Evolutionary conservation across 306 rosid species (phyloP).

Genomic region (Acacia melanoxylon): DNA sequence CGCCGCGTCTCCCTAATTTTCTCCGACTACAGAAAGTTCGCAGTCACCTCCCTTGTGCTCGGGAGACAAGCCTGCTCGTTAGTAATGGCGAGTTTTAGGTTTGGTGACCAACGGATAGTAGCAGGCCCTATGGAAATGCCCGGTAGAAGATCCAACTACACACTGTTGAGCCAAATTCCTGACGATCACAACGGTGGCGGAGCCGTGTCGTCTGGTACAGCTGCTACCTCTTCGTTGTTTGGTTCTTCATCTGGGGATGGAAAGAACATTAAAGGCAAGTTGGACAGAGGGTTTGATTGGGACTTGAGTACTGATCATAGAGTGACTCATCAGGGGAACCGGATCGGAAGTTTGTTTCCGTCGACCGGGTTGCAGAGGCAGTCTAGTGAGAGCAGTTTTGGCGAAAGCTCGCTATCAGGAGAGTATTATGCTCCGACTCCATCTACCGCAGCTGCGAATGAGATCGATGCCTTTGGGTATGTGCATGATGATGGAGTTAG

Average conservation of each 20-base stretch:
- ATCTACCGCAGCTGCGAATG: conserved; percentile 45
- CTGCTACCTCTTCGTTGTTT: conserved; percentile 35
- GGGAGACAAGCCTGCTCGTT: conserved; percentile 21
- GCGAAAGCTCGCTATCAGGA: conserved; percentile 78
- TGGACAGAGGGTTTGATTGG: conserved; percentile 63
- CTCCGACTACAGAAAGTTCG: conserved; percentile 38
- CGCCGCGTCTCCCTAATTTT: conserved; percentile 11
- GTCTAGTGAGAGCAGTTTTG: conserved; percentile 87
- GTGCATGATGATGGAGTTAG: conserved; percentile 47
- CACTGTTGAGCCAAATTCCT: conserved; percentile 60
- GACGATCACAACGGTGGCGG: conserved; percentile 52
- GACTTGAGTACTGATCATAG: conserved; percentile 57
- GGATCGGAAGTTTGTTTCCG: conserved; percentile 61
- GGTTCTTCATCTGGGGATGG: conserved; percentile 60
- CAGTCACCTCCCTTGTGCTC: background rate
- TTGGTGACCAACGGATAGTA: conserved; percentile 36
- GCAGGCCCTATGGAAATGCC: conserved; percentile 65
- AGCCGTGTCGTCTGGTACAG: conserved; percentile 16
- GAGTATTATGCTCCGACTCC: conserved; percentile 65
- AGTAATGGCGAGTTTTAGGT: conserved; percentile 63
- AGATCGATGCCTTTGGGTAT: conserved; percentile 56
- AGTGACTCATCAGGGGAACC: conserved; percentile 51
- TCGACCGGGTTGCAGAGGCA: conserved; percentile 75
- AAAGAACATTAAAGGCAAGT: conserved; percentile 47
- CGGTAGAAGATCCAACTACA: conserved; percentile 72